These are phyloP conservation scores for Phytophthora brassicae DNA, from an alignment of 352 stramenopile species.

Conservation along the genomic window DNA sequence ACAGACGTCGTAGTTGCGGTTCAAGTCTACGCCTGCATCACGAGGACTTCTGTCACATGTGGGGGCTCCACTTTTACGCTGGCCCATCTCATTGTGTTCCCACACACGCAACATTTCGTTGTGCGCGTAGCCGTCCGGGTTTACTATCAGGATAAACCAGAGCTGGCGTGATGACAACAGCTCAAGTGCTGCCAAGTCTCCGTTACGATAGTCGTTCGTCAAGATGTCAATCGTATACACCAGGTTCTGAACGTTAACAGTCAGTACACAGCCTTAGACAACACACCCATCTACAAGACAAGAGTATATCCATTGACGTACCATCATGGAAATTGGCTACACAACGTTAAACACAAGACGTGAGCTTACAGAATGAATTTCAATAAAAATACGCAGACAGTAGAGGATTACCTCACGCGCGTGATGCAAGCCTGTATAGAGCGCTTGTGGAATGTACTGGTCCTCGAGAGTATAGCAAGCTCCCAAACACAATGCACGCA, in stretches of 20 bases:
- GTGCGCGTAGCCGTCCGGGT: slow-evolving; percentile 79
- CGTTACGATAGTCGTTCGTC: slow-evolving; percentile 55
- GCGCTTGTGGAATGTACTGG: slow-evolving; percentile 45
- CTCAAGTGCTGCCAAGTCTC: slow-evolving; percentile 49
- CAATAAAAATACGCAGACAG: neutral
- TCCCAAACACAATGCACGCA: slow-evolving; percentile 73
- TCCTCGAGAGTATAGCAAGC: slow-evolving; percentile 34
- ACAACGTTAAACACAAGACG: neutral
- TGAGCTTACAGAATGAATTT: neutral
- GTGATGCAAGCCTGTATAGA: slow-evolving; percentile 87
- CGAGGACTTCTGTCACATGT: slow-evolving; percentile 33
- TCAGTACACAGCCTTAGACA: neutral
- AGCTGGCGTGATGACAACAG: slow-evolving; percentile 70
- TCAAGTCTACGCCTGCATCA: slow-evolving; percentile 75
- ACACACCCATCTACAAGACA: neutral
- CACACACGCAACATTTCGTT: slow-evolving; percentile 71
- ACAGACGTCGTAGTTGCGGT: slow-evolving; percentile 86
- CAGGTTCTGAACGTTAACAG: slow-evolving; percentile 49
- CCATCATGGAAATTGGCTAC: slow-evolving; percentile 88
- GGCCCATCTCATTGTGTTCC: slow-evolving; percentile 42
- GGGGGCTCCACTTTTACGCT: slow-evolving; percentile 69
- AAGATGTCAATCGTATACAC: slow-evolving; percentile 85
- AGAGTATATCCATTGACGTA: slow-evolving; percentile 25
- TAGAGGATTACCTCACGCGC: slow-evolving; percentile 60
- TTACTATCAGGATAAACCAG: slow-evolving; percentile 85